Base-by-base conservation (phyloP, 2,329 filamentous ascomycete genomes). In the Colletotrichum chrysophilum region DNA sequence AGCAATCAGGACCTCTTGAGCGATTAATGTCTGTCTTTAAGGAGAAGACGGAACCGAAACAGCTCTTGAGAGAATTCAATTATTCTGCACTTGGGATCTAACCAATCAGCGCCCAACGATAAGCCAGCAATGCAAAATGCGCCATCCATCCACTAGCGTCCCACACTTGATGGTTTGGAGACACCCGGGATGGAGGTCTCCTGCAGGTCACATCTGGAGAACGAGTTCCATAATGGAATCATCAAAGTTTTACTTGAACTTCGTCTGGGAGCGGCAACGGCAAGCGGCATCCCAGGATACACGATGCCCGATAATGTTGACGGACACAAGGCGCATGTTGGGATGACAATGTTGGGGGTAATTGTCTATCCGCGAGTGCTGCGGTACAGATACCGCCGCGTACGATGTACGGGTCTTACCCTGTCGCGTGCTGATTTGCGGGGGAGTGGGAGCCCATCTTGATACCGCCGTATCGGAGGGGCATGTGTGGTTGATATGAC, bases 71-170 rank as follows among this genome's bases (percentile, higher is more conserved):
- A 79, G 76, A 82, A 81, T 79, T 75, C 79, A 81, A 83, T 83
- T 83, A 83, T 83, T 82, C 80, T 82, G 81, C 79, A 77, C 81
- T 80, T 79, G 61, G 14, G 8, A 7, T 7, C 21, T 13, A 58
- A 67, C 82, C 82, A 83, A 83, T 83, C 78, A 80, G 13, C 34
- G 56, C 8, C 62, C 74, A 67, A 75, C 79, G 82, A 83, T 83
- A 83, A 83, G 81, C 78, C 71, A 67, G 38, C 70, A 77, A 69
- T 71, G 71, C 66, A 64, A 74, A 76, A 75, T 72, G 74, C 76
- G 71, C 70, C 76, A 70, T 71, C 58, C 62, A 65, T 34, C 74
- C 70, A 75, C 74, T 75, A 75, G 74, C 74, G 74, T 60, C 74
- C 74, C 74, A 68, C 74, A 75, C 65, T 55, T 68, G 70, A 75